Conservation (phyloP, 73 alveolate species). For the Tetrahymena thermophila region DNA sequence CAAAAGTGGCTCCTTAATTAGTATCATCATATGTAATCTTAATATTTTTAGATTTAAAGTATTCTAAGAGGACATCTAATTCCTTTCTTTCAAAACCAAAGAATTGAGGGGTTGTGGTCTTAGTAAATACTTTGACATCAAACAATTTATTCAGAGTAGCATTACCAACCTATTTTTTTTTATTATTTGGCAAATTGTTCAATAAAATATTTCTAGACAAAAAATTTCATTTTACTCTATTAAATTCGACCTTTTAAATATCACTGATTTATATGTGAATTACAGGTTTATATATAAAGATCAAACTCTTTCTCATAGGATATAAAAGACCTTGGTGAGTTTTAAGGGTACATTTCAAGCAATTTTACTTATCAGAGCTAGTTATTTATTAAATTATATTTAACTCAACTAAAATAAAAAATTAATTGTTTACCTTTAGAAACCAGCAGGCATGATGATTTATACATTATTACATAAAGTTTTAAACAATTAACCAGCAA, state of each 20-base stretch:
- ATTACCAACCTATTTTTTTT: neutral
- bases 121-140: neutral
- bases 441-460: constrained; percentile 78
- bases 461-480: constrained; percentile 54
- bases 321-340: constrained; percentile 83
- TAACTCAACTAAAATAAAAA: neutral
- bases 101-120: neutral
- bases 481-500: constrained; percentile 66
- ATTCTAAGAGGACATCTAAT: constrained; percentile 48
- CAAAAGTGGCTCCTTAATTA: constrained; percentile 43
- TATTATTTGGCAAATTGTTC: neutral
- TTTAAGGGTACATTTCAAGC: constrained; percentile 72
- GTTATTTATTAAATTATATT: neutral
- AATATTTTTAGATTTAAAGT: constrained; percentile 70
- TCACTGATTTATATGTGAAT: constrained; percentile 67
- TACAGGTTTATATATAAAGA: constrained; percentile 88
- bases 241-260: constrained; percentile 67
- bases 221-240: constrained; percentile 58
- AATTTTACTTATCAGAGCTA: constrained; percentile 6
- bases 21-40: constrained; percentile 61
- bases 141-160: neutral
- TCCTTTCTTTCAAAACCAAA: constrained; percentile 74
- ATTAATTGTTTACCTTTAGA: constrained; percentile 20
- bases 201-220: neutral
- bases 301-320: constrained; percentile 71